A percentile compares a stretch with the other conserved stretches of the same genome.
Conservation (phyloP, 495 filamentous ascomycete genomes). For the Mycothermus thermophilus region DNA sequence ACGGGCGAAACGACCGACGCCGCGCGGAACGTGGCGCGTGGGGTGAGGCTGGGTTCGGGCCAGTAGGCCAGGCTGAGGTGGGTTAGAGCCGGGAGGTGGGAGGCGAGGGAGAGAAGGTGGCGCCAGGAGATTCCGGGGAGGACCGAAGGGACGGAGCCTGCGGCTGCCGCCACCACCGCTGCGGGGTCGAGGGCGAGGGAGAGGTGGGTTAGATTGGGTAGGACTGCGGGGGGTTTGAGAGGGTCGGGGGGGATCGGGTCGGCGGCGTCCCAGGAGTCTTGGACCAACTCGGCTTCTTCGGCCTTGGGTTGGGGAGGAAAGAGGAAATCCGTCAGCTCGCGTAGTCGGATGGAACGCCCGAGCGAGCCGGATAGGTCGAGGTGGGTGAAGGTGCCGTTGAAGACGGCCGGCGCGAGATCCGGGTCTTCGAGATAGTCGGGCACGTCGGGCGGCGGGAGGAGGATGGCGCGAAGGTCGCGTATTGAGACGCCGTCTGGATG, state of each 20-base stretch:
- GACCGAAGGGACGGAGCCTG: too few relatives aligned
- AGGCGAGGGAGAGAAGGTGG: constrained; percentile 47
- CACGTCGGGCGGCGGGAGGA: constrained; percentile 21
- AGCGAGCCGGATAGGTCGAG: constrained; percentile 54
- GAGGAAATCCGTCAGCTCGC: constrained; percentile 44
- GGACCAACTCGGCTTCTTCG: background rate
- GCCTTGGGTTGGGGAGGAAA: constrained; percentile 10
- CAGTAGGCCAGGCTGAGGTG: constrained; percentile 71
- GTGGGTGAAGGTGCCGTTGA: constrained; percentile 40
- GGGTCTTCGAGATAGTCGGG: constrained; percentile 17
- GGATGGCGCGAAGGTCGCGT: constrained; percentile 26
- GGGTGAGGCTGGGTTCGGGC: constrained; percentile 58
- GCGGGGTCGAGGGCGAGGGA: constrained; percentile 36
- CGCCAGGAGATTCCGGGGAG: constrained; percentile 48
- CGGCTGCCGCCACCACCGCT: too few relatives aligned
- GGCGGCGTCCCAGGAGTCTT: constrained; percentile 31
- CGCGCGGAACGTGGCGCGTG: constrained; percentile 37
- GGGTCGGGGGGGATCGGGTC: constrained; percentile 5
- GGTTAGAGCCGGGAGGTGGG: constrained; percentile 49
- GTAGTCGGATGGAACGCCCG: constrained; percentile 44
- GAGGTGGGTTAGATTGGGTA: constrained; percentile 41
- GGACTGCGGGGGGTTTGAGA: constrained; percentile 20
- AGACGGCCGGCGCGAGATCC: constrained; percentile 13
- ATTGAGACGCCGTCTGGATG: constrained; percentile 31
- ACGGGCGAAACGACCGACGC: constrained; percentile 29